phyloP scores from a whole-genome alignment of 1,139 yeast genomes.

The Debaryomycetaceae sp. region DNA sequence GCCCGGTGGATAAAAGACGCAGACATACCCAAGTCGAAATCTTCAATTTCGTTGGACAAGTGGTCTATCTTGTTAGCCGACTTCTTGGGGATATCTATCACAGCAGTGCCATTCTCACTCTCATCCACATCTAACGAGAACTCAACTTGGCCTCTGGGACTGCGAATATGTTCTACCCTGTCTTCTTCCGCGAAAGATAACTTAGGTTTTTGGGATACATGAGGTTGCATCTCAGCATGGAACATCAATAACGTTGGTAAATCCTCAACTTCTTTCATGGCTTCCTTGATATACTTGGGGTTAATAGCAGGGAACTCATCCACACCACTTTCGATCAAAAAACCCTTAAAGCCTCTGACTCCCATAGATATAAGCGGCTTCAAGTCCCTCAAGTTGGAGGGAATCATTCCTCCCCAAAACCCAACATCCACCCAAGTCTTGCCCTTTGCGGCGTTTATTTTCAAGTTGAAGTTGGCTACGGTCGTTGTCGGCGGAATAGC shows the following conservation, averaged over 20 bases:
- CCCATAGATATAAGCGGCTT: slow-evolving; percentile 78
- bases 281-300: slow-evolving; percentile 57
- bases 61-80: slow-evolving; percentile 3
- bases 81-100: slow-evolving; percentile 19
- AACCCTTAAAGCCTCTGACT: slow-evolving; percentile 89
- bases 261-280: slow-evolving; percentile 60
- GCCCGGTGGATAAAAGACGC: slow-evolving; percentile 44
- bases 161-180: background rate
- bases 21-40: slow-evolving; percentile 43
- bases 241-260: slow-evolving; percentile 76
- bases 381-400: slow-evolving; percentile 66
- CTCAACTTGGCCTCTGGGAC: slow-evolving; percentile 9
- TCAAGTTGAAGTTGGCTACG: slow-evolving; percentile 66
- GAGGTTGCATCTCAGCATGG: slow-evolving; percentile 84
- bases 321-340: slow-evolving; percentile 87
- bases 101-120: slow-evolving; percentile 19
- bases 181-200: slow-evolving; percentile 1
- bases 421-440: slow-evolving; percentile 93
- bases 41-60: slow-evolving; percentile 22
- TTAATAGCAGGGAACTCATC: slow-evolving; percentile 88
- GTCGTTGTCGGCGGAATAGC: slow-evolving; percentile 96
- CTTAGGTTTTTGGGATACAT: slow-evolving; percentile 7
- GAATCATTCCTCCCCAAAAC: slow-evolving; percentile 94
- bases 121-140: slow-evolving; percentile 22
- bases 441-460: slow-evolving; percentile 72